Evolutionary conservation across 2,329 filamentous ascomycete genomes (phyloP).

Genomic region (Helicocarpus griseus): DNA sequence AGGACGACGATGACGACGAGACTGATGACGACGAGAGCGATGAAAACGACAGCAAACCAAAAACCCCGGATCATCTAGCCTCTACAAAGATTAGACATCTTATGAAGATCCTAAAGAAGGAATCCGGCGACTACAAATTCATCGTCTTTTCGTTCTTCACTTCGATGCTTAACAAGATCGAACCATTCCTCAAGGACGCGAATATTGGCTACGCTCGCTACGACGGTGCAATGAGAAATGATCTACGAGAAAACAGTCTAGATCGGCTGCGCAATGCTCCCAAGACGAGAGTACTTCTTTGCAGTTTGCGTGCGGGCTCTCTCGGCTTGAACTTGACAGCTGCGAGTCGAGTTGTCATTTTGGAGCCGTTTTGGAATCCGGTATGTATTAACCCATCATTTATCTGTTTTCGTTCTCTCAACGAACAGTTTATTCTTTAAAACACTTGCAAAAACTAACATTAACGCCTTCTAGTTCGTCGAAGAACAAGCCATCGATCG

Average conservation of each 20-base stretch:
- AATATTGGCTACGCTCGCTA: constrained; percentile 78
- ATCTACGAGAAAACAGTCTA: constrained; percentile 79
- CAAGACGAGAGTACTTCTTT: constrained; percentile 72
- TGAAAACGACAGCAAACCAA: constrained; percentile 23
- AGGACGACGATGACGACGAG: constrained; percentile 31
- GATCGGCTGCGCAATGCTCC: constrained; percentile 64
- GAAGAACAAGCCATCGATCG: constrained; percentile 98
- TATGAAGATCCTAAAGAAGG: constrained; percentile 67
- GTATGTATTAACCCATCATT: constrained; percentile 37
- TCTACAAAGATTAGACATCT: constrained; percentile 91
- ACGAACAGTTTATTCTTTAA: constrained; percentile 7
- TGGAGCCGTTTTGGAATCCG: constrained; percentile 98
- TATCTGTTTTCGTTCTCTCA: not conserved
- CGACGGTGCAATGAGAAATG: constrained; percentile 91
- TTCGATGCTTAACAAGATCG: constrained; percentile 91
- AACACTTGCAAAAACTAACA: constrained; percentile 14
- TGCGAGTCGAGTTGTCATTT: constrained; percentile 82
- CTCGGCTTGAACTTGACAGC: constrained; percentile 90
- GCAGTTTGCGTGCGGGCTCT: constrained; percentile 87
- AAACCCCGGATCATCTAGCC: constrained; percentile 35
- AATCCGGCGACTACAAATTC: constrained; percentile 79
- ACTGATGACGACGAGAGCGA: constrained; percentile 25
- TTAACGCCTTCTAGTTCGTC: constrained; percentile 68
- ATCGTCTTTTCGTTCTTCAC: constrained; percentile 99
- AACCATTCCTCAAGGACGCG: constrained; percentile 72